Percentiles rank a stretch among this genome's conserved stretches.
Conservation (phyloP, 495 filamentous ascomycete genomes). For the Talaromyces ruber region DNA sequence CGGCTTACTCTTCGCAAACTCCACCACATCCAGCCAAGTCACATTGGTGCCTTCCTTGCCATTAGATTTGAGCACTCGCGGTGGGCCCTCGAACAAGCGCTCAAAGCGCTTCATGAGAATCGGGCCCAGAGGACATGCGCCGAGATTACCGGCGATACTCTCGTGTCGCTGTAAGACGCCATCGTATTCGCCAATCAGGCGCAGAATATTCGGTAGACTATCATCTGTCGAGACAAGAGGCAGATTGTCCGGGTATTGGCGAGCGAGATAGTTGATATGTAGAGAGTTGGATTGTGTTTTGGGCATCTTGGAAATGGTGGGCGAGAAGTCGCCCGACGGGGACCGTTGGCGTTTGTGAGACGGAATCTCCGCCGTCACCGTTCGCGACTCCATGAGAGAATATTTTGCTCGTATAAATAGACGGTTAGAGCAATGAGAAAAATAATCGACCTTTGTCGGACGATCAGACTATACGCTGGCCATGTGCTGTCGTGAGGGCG, state of each 20-base stretch:
- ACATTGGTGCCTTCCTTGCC: slow-evolving; percentile 55
- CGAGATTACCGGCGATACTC: slow-evolving; percentile 75
- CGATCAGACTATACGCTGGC: background rate
- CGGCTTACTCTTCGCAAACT: slow-evolving; percentile 73
- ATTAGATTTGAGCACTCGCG: slow-evolving; percentile 57
- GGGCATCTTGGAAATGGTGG: slow-evolving; percentile 40
- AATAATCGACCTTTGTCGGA: slow-evolving; percentile 6
- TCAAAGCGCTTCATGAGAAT: slow-evolving; percentile 81
- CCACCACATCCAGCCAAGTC: slow-evolving; percentile 77
- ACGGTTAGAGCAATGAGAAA: slow-evolving; percentile 2
- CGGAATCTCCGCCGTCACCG: slow-evolving; percentile 22
- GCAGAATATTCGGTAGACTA: slow-evolving; percentile 51
- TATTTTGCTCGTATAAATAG: background rate
- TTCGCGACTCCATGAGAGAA: slow-evolving; percentile 31
- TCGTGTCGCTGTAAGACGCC: slow-evolving; percentile 78
- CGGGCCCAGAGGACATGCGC: slow-evolving; percentile 72
- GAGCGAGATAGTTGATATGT: slow-evolving; percentile 77
- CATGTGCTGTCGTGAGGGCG: background rate
- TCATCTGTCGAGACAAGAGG: slow-evolving; percentile 53
- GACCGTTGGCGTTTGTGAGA: slow-evolving; percentile 54
- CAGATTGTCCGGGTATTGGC: slow-evolving; percentile 52
- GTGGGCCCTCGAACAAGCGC: slow-evolving; percentile 73
- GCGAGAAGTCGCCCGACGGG: slow-evolving; percentile 38
- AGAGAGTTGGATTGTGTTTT: slow-evolving; percentile 50
- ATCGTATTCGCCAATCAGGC: slow-evolving; percentile 69